Evolutionary conservation across 106 monocot species (phyloP).

Genomic region (Dendrobium catenatum): DNA sequence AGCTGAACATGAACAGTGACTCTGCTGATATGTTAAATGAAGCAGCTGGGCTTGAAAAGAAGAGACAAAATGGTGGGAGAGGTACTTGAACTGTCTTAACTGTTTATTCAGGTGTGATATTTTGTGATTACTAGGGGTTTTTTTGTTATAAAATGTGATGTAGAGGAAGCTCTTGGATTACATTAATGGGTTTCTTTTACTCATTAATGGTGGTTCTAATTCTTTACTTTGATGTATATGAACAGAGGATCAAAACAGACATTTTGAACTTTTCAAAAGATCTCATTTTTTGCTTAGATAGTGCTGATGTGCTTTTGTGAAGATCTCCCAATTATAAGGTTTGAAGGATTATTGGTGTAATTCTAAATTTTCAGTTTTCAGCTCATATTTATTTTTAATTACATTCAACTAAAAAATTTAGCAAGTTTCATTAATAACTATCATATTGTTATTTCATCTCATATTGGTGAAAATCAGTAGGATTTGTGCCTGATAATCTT

Average conservation of each 20-base stretch:
- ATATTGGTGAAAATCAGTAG: too few species aligned
- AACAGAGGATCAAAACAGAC: background rate
- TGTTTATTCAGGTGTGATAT: background rate
- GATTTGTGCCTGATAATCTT: too few species aligned
- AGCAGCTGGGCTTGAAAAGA: slow-evolving; percentile 22
- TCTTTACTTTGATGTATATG: background rate
- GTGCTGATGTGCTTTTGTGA: too few species aligned
- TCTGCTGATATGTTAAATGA: slow-evolving; percentile 22
- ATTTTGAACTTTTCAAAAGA: background rate
- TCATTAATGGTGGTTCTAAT: background rate
- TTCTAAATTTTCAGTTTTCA: too few species aligned
- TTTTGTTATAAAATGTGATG: background rate
- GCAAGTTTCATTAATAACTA: too few species aligned
- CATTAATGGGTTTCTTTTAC: background rate
- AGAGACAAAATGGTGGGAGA: slow-evolving; percentile 21
- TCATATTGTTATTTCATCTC: too few species aligned
- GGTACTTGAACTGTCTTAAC: background rate
- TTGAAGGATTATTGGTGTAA: too few species aligned
- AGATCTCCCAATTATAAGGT: too few species aligned
- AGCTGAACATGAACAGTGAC: slow-evolving; percentile 23
- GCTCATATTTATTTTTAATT: too few species aligned
- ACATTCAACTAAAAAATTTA: too few species aligned
- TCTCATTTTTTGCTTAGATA: background rate
- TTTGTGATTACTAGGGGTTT: background rate
- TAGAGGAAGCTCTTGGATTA: background rate